Percentiles rank a stretch among this genome's conserved stretches.
phyloP scores from a whole-genome alignment of 108 stramenopile genomes.

The Cyclotella baltica region DNA sequence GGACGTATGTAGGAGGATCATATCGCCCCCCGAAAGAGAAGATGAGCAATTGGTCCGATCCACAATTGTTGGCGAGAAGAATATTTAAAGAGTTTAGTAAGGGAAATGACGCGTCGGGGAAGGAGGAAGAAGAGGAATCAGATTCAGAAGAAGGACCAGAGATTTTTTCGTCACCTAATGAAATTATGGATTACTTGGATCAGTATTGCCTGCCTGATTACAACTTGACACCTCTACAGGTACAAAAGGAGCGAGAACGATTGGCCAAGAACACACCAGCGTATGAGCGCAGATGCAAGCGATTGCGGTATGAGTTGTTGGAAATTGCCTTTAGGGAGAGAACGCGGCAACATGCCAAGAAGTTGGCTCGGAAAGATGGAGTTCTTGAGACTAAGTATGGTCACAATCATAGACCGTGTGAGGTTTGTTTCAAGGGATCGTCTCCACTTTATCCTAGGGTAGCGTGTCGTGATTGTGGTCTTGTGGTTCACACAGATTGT shows the following conservation, averaged over 20 bases:
- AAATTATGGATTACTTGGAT: slow-evolving; percentile 46
- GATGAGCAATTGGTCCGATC: slow-evolving; percentile 5
- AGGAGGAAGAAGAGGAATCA: slow-evolving; percentile 2
- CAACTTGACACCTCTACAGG: slow-evolving; percentile 22
- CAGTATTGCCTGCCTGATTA: slow-evolving; percentile 45
- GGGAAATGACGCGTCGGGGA: not conserved
- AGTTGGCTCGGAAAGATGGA: not conserved
- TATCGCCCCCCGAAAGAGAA: slow-evolving; percentile 40
- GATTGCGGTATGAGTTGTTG: slow-evolving; percentile 38
- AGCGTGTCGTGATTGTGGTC: slow-evolving; percentile 45
- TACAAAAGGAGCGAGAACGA: slow-evolving; percentile 8
- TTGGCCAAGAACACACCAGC: slow-evolving; percentile 26
- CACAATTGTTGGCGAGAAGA: slow-evolving; percentile 1
- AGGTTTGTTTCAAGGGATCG: slow-evolving; percentile 43
- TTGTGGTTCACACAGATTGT: slow-evolving; percentile 48
- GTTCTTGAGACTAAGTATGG: slow-evolving; percentile 32
- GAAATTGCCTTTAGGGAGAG: slow-evolving; percentile 35
- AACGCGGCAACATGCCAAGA: not conserved
- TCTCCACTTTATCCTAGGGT: slow-evolving; percentile 31
- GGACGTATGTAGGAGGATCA: slow-evolving; percentile 30
- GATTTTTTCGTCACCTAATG: slow-evolving; percentile 29
- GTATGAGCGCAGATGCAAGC: slow-evolving; percentile 30
- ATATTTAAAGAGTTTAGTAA: slow-evolving; percentile 14
- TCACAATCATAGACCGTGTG: slow-evolving; percentile 44
- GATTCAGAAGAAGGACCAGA: slow-evolving; percentile 48